These are phyloP conservation scores for Rhododendron griersonianum DNA, from an alignment of 148 eudicot species.

Conservation along the genomic window DNA sequence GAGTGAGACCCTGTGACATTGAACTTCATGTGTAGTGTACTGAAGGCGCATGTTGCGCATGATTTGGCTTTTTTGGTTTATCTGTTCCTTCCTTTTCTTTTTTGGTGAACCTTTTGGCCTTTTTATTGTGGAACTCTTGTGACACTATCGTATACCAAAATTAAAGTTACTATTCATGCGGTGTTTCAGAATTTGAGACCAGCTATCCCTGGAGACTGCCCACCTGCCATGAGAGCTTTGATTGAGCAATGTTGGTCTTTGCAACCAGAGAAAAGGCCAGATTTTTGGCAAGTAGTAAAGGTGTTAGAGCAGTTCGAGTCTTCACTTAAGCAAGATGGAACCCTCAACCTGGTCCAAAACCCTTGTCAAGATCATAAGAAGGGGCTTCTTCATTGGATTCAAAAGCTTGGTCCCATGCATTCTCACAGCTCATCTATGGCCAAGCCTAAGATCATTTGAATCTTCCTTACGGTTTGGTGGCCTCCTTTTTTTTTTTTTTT, in stretches of 20 bases:
- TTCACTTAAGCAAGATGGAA: slow-evolving; percentile 57
- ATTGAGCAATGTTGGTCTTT: slow-evolving; percentile 89
- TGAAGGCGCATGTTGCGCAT: background rate
- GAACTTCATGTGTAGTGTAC: background rate
- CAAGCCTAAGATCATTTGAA: slow-evolving; percentile 53
- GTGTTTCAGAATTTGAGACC: slow-evolving; percentile 78
- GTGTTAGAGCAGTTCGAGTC: slow-evolving; percentile 68
- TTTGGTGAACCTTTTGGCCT: background rate
- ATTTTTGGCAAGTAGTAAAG: slow-evolving; percentile 86
- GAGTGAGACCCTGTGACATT: background rate
- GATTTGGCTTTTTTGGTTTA: background rate
- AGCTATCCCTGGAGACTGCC: slow-evolving; percentile 57
- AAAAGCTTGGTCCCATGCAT: slow-evolving; percentile 55
- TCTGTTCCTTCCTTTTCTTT: background rate
- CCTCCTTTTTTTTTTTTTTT: background rate
- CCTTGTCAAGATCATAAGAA: slow-evolving; percentile 65
- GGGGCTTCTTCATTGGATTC: slow-evolving; percentile 69
- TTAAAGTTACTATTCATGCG: slow-evolving; percentile 19
- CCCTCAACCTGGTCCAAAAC: slow-evolving; percentile 45
- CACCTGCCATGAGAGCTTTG: slow-evolving; percentile 66
- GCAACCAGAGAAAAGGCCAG: slow-evolving; percentile 83
- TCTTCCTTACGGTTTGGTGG: slow-evolving; percentile 18
- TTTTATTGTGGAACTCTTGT: slow-evolving; percentile 1
- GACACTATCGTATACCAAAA: background rate
- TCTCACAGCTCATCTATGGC: slow-evolving; percentile 26